Conservation (phyloP, 805 yeast genomes). For the Kodamaea neixiangensis region DNA sequence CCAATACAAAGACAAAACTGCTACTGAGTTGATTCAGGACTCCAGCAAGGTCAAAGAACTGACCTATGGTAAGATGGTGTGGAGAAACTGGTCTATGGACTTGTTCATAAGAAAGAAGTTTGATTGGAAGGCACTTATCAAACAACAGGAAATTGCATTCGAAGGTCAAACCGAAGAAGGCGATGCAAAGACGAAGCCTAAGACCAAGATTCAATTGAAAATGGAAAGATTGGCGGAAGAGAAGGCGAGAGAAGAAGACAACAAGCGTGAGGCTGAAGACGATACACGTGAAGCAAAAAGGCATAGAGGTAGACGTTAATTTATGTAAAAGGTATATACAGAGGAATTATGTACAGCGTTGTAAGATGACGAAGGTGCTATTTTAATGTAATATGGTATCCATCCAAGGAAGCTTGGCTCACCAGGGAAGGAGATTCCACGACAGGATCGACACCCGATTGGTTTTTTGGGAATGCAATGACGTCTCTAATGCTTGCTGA, state of each 20-base stretch:
- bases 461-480: slow-evolving; percentile 93
- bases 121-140: slow-evolving; percentile 78
- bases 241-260: slow-evolving; percentile 29
- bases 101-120: slow-evolving; percentile 66
- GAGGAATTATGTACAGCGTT: neutral
- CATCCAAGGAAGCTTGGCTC: slow-evolving; percentile 46
- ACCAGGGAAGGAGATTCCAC: slow-evolving; percentile 83
- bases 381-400: slow-evolving; percentile 49
- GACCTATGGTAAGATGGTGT: slow-evolving; percentile 83
- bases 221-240: slow-evolving; percentile 38
- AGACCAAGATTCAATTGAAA: slow-evolving; percentile 36
- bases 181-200: slow-evolving; percentile 28
- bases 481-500: slow-evolving; percentile 83
- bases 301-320: slow-evolving; percentile 19
- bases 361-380: neutral
- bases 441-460: slow-evolving; percentile 83
- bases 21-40: slow-evolving; percentile 59
- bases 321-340: neutral
- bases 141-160: slow-evolving; percentile 41
- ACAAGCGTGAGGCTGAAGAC: slow-evolving; percentile 21
- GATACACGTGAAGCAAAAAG: slow-evolving; percentile 20
- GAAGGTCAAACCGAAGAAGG: slow-evolving; percentile 21
- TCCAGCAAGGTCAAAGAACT: slow-evolving; percentile 78
- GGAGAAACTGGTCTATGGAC: slow-evolving; percentile 96
- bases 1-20: slow-evolving; percentile 84